Conservation (phyloP, 306 rosid species). For the Heteromeles arbutifolia region DNA sequence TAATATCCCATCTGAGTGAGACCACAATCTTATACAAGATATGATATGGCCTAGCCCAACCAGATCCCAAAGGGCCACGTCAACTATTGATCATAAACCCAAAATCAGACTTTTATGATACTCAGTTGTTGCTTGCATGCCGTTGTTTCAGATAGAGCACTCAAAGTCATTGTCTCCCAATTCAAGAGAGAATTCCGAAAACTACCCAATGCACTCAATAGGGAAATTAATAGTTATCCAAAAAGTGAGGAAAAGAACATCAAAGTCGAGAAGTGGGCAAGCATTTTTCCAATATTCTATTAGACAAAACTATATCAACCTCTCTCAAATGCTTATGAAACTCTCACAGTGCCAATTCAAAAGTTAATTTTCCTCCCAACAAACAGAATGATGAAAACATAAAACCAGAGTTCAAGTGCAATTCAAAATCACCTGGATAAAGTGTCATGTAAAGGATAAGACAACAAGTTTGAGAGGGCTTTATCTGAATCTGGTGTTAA, state of each 20-base stretch:
- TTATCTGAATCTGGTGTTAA: constrained; percentile 75
- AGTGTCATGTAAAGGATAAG: constrained; percentile 69
- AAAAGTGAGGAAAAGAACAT: neutral
- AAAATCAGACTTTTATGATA: neutral
- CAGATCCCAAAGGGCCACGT: neutral
- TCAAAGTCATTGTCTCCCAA: neutral
- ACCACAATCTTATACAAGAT: neutral
- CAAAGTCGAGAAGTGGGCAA: neutral
- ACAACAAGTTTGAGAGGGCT: constrained; percentile 64
- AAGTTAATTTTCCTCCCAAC: neutral
- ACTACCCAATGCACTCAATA: neutral
- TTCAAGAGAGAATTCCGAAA: neutral
- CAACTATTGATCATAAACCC: neutral
- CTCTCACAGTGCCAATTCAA: no score
- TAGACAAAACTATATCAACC: neutral
- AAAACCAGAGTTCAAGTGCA: constrained; percentile 2
- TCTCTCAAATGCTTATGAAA: neutral
- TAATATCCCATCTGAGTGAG: neutral
- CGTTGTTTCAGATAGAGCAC: neutral
- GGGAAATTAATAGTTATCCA: neutral
- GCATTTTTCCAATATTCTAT: neutral
- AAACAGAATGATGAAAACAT: neutral
- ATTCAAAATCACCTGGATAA: constrained; percentile 49
- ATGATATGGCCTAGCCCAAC: neutral
- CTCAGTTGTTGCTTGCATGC: neutral